Evolutionary conservation across 345 rosid species (phyloP).

Genomic region (Gossypium rotundifolium): DNA sequence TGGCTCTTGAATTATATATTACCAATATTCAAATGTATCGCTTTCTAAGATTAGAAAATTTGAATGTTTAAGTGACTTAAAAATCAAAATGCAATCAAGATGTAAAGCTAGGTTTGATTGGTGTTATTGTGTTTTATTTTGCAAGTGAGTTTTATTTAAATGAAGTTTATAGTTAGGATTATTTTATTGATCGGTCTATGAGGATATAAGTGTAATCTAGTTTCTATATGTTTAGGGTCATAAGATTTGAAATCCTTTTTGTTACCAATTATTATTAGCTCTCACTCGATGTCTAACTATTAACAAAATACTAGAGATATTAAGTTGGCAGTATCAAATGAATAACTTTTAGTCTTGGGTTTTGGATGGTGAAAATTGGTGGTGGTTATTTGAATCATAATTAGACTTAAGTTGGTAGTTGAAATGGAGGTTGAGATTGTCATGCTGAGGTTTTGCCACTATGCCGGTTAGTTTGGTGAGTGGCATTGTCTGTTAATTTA

Average conservation of each 20-base stretch:
- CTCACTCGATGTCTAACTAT: not conserved
- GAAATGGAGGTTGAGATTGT: not conserved
- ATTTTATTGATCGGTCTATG: not conserved
- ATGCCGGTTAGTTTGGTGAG: not conserved
- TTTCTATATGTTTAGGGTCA: not conserved
- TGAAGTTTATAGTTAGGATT: not conserved
- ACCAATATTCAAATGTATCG: not conserved
- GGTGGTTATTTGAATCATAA: not conserved
- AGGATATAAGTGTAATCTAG: not conserved
- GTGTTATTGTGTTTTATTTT: not conserved
- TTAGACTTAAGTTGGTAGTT: not conserved
- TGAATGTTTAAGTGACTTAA: not conserved
- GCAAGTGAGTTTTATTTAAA: not conserved
- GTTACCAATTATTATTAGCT: not conserved
- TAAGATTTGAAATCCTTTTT: not conserved
- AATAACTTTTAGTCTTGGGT: too few species aligned
- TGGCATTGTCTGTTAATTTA: not conserved
- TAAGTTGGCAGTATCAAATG: not conserved
- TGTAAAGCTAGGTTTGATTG: not conserved
- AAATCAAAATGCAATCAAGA: not conserved
- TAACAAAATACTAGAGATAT: not conserved
- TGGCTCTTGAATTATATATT: not conserved
- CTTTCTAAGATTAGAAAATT: not conserved
- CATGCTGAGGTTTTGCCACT: not conserved
- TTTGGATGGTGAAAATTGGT: not conserved